These are phyloP conservation scores for Mycena maculata DNA, from an alignment of 768 basidiomycete species.

Conservation along the genomic window DNA sequence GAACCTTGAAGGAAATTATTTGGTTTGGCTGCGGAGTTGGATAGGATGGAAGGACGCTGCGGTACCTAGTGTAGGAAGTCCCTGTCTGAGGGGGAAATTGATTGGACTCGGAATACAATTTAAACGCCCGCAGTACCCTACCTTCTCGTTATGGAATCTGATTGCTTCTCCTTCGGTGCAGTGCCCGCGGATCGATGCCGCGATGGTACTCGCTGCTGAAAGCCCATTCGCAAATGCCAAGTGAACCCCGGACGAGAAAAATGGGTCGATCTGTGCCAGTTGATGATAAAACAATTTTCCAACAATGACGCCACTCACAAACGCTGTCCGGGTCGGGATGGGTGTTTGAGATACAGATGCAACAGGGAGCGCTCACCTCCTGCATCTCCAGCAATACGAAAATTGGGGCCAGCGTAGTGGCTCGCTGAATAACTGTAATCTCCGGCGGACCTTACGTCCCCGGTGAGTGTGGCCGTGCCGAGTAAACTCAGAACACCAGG, in stretches of 20 bases:
- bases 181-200: constrained; percentile 47
- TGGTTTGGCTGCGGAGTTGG: neutral
- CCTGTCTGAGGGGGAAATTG: no score
- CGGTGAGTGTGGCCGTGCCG: neutral
- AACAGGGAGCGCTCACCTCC: neutral
- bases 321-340: neutral
- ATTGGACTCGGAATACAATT: no score
- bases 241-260: constrained; percentile 38
- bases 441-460: constrained; percentile 1
- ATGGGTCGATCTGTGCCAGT: constrained; percentile 8
- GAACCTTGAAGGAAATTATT: constrained; percentile 44
- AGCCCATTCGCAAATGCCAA: constrained; percentile 43
- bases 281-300: neutral
- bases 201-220: constrained; percentile 49
- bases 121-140: no score
- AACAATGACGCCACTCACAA: neutral
- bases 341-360: neutral
- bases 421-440: constrained; percentile 21
- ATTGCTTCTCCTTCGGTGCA: constrained; percentile 45
- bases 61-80: constrained; percentile 50
- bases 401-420: constrained; percentile 14
- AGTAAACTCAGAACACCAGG: constrained; percentile 4
- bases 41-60: neutral
- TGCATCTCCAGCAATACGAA: constrained; percentile 22
- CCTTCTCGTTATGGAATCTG: constrained; percentile 47